phyloP scores from a whole-genome alignment of 371 early-diverging fungal species.

The Mucor irregularis region DNA sequence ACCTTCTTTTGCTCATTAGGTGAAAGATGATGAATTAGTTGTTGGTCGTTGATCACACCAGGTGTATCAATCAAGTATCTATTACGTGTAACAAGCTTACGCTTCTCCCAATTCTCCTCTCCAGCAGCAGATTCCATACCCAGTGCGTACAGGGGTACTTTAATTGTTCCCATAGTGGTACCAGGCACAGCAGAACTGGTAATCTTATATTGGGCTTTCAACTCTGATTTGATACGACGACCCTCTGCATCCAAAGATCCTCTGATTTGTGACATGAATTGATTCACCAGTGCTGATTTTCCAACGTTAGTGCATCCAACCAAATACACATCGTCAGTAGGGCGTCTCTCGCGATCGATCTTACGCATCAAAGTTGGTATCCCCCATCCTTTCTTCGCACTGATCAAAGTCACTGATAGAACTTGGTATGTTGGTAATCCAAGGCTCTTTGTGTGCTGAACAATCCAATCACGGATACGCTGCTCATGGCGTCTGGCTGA shows the following conservation, averaged over 20 bases:
- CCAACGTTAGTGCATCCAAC: constrained; percentile 76
- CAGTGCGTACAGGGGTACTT: constrained; percentile 60
- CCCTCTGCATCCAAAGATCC: constrained; percentile 18
- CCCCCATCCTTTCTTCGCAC: constrained; percentile 66
- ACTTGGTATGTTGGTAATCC: constrained; percentile 47
- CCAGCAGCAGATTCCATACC: constrained; percentile 16
- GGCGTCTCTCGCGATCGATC: constrained; percentile 42
- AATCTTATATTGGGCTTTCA: constrained; percentile 50
- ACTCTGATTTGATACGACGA: constrained; percentile 28
- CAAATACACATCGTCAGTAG: constrained; percentile 67
- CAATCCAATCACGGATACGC: constrained; percentile 59
- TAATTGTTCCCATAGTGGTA: constrained; percentile 68
- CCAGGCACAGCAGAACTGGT: constrained; percentile 68
- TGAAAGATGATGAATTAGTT: constrained; percentile 47
- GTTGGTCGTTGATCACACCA: constrained; percentile 63
- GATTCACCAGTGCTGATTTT: constrained; percentile 71
- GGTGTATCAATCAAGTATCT: constrained; percentile 70
- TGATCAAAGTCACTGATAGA: constrained; percentile 51
- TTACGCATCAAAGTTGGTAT: constrained; percentile 50
- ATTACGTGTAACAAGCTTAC: constrained; percentile 39
- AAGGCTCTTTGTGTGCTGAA: constrained; percentile 42
- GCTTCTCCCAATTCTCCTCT: constrained; percentile 6
- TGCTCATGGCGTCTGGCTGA: constrained; percentile 48
- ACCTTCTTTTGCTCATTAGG: constrained; percentile 53
- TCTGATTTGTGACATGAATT: constrained; percentile 45